Evolutionary conservation across 805 yeast species (phyloP), one percentile per base, ranked within the genome.

Genomic region (Schizosaccharomyces pombe): DNA sequence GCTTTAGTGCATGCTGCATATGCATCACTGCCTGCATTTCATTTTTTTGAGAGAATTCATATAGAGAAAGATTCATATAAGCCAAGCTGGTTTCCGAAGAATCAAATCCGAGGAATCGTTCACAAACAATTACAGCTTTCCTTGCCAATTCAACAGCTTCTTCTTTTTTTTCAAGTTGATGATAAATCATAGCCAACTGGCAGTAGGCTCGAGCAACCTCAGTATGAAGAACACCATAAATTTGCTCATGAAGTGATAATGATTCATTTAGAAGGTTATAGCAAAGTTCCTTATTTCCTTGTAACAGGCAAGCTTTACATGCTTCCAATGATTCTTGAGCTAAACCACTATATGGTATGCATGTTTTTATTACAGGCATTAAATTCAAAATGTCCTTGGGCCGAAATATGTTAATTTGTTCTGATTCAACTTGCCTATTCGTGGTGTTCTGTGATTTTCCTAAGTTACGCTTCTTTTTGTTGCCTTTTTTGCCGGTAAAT

Each of bases 81-180:
- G 84, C 71, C 59, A 85, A 74, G 39, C 85, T 66, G 28, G 87
- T 75, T 58, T 85, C 89, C 61, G 75, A 76, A 12, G 91, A 76
- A 63, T 89, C 97, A 58, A 78, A 66, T 57, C 98, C 98, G 54
- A 71, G 66, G 11, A 79, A 73, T 68, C 97, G 78, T 71, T 89
- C 97, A 57, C 79, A 72, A 57, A 86, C 76, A 40, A 77, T 70
- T 57, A 78, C 74, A 1, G 95, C 77, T 64, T 76, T 80, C 60
- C 91, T 77, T 16, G 80, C 75, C 59, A 76, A 69, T 11, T 72
- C 74, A 54, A 78, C 72, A 11, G 95, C 86, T 59, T 77, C 79
- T 26, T 70, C 68, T 22, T 68, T 64, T 60, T 74, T 67, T 14
- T 78, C 77, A 49, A 77, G 64, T 56, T 80, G 85, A 56, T 76